Evolutionary conservation across 257 asterid species (phyloP), one percentile per base, ranked within the genome.

Genomic region (Solanum infundibuliforme): DNA sequence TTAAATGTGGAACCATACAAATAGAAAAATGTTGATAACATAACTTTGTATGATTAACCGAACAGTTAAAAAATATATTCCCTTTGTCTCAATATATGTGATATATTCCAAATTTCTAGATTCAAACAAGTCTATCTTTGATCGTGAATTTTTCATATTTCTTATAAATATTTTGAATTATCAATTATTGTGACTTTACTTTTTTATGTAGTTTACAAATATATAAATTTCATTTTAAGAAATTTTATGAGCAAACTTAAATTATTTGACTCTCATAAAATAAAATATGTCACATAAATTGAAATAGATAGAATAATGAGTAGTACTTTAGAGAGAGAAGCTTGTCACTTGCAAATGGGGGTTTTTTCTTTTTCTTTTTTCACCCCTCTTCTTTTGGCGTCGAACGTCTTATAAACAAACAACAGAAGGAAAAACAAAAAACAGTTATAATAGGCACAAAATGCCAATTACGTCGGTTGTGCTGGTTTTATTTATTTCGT

Each of bases 21-120:
- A 74, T 74, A 74, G 48, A 55, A 36, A 39, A 60, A 71, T 52
- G 72, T 55, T 62, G 60, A 82, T 38, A 29, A n/a, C 41, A 27
- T 43, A n/a, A 46, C 87, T 25, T 89, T 89, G 90, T 76, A 86
- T 81, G n/a, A 86, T 43, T 82, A 89, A 32, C 86, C 52, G 4
- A 72, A 18, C 43, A 7, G 12, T 7, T 16, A 32, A 72, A 32
- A 32, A 31, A 32, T 72, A 34, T 43, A 43, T 43, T 43, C 0
- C 48, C 48, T 11, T 0, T 11, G 5, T 11, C 48, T 41, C 14
- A 39, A 10, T 39, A 39, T 41, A 41, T 3, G 48, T 41, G 48
- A 41, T 41, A 41, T 41, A 41, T 41, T 41, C 11, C 2, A 41
- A 0, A 41, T 41, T 41, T 41, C 0, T 41, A 41, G 5, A 41